Base-by-base conservation (phyloP, 2,329 filamentous ascomycete species). In the Kalaharituber pfeilii region DNA sequence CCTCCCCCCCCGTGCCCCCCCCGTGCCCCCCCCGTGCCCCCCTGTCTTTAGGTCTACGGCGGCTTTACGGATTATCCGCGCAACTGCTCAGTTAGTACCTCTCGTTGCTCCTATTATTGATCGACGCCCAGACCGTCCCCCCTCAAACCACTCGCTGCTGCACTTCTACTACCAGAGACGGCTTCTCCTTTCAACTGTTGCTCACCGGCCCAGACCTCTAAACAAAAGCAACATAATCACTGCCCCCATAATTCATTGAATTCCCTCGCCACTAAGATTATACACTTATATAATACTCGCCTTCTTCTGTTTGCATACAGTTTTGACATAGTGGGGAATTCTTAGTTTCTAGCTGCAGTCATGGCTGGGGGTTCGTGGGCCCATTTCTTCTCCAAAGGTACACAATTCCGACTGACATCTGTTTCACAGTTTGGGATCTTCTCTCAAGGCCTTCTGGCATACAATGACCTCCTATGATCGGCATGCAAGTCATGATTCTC, bases 381-480 rank as follows among this genome's bases (percentile, higher is more conserved):
- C 49, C 27, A 24, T 33, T 5, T 25, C 30, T 29, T 25, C 18
- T 47, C 5, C n/a, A 11, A 5, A n/a, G 9, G 42, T 24, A 22
- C n/a, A 11, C 3, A 47, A 47, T 25, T 47, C 4, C n/a, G 3
- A 47, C 42, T 47, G 22, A 20, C 5, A 6, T 8, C 11, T 47
- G n/a, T 6, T 18, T 47, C 18, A 47, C 24, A 25, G 42, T 13
- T 13, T 47, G 25, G 42, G 42, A 25, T 47, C 24, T 47, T 47
- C 42, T 22, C 42, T 91, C 70, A 84, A 84, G 70, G 84, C 84
- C 59, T 89, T 98, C 72, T 98, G 91, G 91, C 91, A 96, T 75
- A 80, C 84, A 63, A 91, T 84, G 76, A 83, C 79, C 67, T 82
- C 79, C 60, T 76, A 81, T 65, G 76, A 80, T 72, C 94, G 91